These are phyloP conservation scores for Neopestalotiopsis sp. DNA, from an alignment of 2,329 filamentous ascomycete species.

Conservation along the genomic window DNA sequence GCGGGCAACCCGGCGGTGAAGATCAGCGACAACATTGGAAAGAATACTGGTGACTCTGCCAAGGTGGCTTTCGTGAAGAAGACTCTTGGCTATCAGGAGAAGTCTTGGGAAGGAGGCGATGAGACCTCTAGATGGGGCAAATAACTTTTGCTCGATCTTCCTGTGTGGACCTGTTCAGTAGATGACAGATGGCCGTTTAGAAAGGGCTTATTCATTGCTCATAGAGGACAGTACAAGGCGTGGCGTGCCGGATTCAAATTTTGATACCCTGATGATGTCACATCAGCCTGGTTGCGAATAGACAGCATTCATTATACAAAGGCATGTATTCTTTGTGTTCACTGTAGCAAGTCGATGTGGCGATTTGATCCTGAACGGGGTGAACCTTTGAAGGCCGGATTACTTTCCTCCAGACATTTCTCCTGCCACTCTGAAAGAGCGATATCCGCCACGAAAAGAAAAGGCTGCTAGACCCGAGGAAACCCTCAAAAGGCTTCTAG, in stretches of 20 bases:
- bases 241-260: not conserved
- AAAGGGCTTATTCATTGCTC: not conserved
- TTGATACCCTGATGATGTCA: not conserved
- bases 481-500: not conserved
- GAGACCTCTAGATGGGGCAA: slow-evolving; percentile 83
- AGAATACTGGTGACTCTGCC: slow-evolving; percentile 88
- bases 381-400: no score
- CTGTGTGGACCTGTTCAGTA: not conserved
- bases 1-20: slow-evolving; percentile 84
- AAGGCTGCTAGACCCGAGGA: not conserved
- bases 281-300: not conserved
- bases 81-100: slow-evolving; percentile 84
- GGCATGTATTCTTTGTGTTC: no score
- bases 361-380: no score
- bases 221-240: not conserved
- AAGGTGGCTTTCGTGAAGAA: slow-evolving; percentile 85
- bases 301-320: not conserved
- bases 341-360: no score
- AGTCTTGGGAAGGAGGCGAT: slow-evolving; percentile 81
- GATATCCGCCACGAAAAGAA: not conserved
- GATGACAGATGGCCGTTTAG: not conserved
- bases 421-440: no score
- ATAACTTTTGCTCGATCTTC: not conserved
- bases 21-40: slow-evolving; percentile 87
- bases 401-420: no score